These are phyloP conservation scores for Solidago caesia DNA, from an alignment of 129 eudicot species.

Conservation along the genomic window DNA sequence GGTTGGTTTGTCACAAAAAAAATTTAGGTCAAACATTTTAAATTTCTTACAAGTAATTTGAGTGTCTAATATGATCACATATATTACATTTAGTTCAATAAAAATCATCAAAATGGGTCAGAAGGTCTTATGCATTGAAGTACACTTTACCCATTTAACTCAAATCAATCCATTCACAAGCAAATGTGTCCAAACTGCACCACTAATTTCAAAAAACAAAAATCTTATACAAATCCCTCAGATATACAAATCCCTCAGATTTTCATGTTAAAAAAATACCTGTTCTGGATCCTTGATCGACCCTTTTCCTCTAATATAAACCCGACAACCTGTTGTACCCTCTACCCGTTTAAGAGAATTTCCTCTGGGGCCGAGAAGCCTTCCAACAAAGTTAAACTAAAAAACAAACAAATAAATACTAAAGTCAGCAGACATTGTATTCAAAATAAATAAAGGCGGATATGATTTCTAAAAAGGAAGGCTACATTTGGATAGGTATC, in stretches of 20 bases:
- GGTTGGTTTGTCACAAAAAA: background rate
- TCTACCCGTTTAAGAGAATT: constrained; percentile 92
- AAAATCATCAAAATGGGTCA: too few species aligned
- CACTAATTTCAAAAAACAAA: background rate
- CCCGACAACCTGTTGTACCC: constrained; percentile 92
- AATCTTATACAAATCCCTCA: background rate
- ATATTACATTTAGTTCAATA: too few species aligned
- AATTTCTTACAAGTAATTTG: background rate
- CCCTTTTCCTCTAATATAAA: constrained; percentile 92
- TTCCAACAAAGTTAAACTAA: constrained; percentile 91
- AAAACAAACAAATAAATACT: constrained; percentile 16
- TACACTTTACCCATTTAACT: background rate
- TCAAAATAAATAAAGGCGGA: background rate
- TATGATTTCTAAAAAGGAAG: background rate
- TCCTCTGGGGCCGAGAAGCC: constrained; percentile 94
- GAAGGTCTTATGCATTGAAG: too few species aligned
- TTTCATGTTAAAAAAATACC: constrained; percentile 35
- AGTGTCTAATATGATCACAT: too few species aligned
- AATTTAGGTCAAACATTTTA: background rate
- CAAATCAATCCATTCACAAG: background rate
- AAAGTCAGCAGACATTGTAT: background rate
- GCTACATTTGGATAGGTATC: constrained; percentile 80
- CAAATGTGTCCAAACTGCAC: background rate
- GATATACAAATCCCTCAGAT: background rate
- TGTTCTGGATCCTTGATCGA: constrained; percentile 94